These are phyloP conservation scores for Microdochium bolleyi DNA, from an alignment of 2,329 filamentous ascomycete species.

Conservation along the genomic window DNA sequence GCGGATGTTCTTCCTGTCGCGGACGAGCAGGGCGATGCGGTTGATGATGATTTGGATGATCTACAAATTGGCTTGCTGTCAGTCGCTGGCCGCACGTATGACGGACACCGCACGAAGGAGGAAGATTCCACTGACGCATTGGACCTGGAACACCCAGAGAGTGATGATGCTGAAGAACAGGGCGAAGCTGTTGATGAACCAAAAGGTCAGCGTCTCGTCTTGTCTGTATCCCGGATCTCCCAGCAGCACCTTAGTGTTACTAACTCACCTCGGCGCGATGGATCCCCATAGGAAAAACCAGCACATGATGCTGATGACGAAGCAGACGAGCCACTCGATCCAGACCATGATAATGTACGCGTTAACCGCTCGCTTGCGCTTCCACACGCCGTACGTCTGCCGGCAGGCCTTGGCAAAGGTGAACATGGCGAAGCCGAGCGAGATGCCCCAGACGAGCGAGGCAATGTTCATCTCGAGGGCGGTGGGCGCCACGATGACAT, in stretches of 20 bases:
- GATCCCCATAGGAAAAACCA: neutral
- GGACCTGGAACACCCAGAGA: neutral
- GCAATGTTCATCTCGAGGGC: neutral
- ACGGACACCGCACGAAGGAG: neutral
- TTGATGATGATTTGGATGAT: constrained; percentile 39
- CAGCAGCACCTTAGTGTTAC: neutral
- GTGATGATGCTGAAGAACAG: neutral
- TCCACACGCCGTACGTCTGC: neutral
- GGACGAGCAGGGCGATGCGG: constrained; percentile 30
- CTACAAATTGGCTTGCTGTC: neutral
- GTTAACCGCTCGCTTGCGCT: neutral
- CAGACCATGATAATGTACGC: neutral
- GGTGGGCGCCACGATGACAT: neutral
- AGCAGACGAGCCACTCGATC: neutral
- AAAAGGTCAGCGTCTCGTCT: neutral
- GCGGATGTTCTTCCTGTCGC: constrained; percentile 18
- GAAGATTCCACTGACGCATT: neutral
- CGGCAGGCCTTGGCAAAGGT: neutral
- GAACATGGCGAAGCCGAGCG: neutral
- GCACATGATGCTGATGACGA: neutral
- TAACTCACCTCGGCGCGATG: neutral
- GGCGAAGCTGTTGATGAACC: neutral
- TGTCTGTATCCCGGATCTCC: neutral
- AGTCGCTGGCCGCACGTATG: too few relatives aligned
- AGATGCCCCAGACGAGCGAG: neutral